Percentiles rank a stretch among this genome's conserved stretches.
These are phyloP conservation scores for Ceratocystis destructans DNA, from an alignment of 2,329 filamentous ascomycete genomes.

Conservation along the genomic window DNA sequence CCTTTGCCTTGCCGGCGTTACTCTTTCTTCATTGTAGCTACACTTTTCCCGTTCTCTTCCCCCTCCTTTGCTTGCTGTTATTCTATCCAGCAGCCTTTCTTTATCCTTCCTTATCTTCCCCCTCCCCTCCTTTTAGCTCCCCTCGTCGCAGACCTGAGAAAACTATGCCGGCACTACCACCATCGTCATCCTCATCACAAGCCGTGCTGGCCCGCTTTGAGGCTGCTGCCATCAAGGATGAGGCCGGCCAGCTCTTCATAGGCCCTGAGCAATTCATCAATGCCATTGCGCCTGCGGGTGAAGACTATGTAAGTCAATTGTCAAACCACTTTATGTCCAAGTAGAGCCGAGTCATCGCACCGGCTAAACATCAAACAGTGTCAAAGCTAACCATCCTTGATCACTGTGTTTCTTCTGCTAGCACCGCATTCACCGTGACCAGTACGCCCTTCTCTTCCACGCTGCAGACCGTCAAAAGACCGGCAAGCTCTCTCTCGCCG, in stretches of 20 bases:
- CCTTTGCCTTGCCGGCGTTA: slow-evolving; percentile 3
- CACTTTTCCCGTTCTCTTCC: not conserved
- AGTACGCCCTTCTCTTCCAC: slow-evolving; percentile 84
- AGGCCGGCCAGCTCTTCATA: slow-evolving; percentile 67
- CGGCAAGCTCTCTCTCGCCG: slow-evolving; percentile 62
- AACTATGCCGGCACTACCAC: slow-evolving; percentile 9
- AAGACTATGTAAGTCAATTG: slow-evolving; percentile 69
- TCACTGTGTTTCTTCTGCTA: slow-evolving; percentile 28
- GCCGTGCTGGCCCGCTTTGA: slow-evolving; percentile 53
- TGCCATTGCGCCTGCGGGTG: slow-evolving; percentile 70
- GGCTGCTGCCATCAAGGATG: slow-evolving; percentile 61
- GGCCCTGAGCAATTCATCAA: slow-evolving; percentile 76
- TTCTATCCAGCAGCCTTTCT: not conserved
- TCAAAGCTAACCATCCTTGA: not conserved
- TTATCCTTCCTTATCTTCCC: not conserved
- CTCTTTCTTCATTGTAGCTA: not conserved
- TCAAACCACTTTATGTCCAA: not conserved
- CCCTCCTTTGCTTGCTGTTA: not conserved
- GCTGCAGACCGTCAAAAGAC: slow-evolving; percentile 69
- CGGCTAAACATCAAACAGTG: not conserved
- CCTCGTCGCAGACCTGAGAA: not conserved
- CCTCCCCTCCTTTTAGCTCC: not conserved
- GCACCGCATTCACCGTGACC: slow-evolving; percentile 96
- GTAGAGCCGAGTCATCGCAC: not conserved
- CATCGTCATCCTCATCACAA: slow-evolving; percentile 6